These are phyloP conservation scores for Dothistroma pini DNA, from an alignment of 2,329 filamentous ascomycete genomes.

Conservation along the genomic window DNA sequence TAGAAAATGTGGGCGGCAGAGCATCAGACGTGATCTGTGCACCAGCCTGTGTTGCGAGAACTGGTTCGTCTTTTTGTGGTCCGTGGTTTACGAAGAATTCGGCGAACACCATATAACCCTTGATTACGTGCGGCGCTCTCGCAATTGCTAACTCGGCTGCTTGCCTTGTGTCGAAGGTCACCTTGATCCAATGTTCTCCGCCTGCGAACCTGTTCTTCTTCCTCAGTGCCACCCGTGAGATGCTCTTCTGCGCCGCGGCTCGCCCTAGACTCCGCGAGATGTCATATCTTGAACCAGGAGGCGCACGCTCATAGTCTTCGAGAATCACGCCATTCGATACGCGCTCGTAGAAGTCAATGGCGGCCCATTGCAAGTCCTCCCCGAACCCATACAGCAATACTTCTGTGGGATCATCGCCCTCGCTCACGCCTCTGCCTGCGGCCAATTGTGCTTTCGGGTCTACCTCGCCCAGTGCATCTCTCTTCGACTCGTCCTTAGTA, in stretches of 20 bases:
- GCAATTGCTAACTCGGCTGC: conserved; percentile 49
- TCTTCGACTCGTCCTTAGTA: conserved; percentile 24
- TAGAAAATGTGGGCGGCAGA: conserved; percentile 31
- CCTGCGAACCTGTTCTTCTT: conserved; percentile 79
- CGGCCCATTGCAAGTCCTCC: conserved; percentile 69
- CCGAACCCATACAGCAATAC: conserved; percentile 81
- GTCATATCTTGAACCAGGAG: conserved; percentile 72
- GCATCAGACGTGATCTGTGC: conserved; percentile 29
- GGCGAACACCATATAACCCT: conserved; percentile 47
- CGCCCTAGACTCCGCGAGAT: conserved; percentile 70
- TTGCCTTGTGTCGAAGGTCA: conserved; percentile 50
- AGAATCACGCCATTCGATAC: conserved; percentile 77
- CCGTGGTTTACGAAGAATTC: conserved; percentile 46
- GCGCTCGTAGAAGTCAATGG: conserved; percentile 82
- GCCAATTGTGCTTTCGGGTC: conserved; percentile 22
- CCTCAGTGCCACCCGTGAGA: conserved; percentile 68
- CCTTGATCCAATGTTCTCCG: conserved; percentile 81
- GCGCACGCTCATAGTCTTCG: conserved; percentile 86
- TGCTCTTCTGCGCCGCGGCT: conserved; percentile 61
- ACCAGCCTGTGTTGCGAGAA: conserved; percentile 38
- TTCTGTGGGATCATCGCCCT: conserved; percentile 58
- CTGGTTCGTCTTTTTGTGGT: conserved; percentile 42
- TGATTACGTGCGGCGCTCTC: conserved; percentile 45
- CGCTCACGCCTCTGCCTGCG: conserved; percentile 34
- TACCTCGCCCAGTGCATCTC: conserved; percentile 28